A percentile compares a stretch with the other conserved stretches of the same genome.
Conservation (phyloP, 495 filamentous ascomycete species). For the Penicillium daleae region DNA sequence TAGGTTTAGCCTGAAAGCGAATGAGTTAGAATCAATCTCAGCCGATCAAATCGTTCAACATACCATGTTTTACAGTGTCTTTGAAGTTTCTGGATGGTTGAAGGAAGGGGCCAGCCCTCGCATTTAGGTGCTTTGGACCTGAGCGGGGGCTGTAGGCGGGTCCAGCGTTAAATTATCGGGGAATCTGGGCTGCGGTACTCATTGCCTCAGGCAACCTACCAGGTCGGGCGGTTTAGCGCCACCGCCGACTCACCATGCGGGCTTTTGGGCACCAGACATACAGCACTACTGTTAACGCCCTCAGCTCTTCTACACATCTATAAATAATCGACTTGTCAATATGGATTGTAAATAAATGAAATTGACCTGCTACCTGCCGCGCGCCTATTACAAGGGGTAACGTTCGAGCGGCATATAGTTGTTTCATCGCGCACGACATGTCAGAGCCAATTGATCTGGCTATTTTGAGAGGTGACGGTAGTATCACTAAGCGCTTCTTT, state of each 20-base stretch:
- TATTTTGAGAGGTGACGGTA: background rate
- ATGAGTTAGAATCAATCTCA: background rate
- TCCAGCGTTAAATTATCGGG: background rate
- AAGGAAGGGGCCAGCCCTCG: no score
- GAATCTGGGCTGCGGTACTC: no score
- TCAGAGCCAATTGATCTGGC: background rate
- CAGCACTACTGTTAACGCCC: no score
- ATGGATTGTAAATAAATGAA: background rate
- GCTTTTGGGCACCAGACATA: background rate
- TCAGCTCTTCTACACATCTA: no score
- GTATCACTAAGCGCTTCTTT: background rate
- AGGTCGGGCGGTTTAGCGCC: background rate
- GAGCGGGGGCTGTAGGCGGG: no score
- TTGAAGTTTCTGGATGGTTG: background rate
- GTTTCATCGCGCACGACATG: background rate
- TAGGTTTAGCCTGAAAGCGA: conserved; percentile 18
- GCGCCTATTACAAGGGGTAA: no score
- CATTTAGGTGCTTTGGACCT: background rate
- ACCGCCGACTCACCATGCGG: background rate
- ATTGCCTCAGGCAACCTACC: no score
- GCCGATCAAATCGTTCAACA: background rate
- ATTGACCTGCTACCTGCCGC: background rate
- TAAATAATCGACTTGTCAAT: background rate
- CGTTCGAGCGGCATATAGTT: background rate
- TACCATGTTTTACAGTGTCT: background rate